Percentiles rank a stretch among this genome's conserved stretches.
Evolutionary conservation across 2,329 filamentous ascomycete genomes (phyloP).

Genomic region (Aschersonia sp.): DNA sequence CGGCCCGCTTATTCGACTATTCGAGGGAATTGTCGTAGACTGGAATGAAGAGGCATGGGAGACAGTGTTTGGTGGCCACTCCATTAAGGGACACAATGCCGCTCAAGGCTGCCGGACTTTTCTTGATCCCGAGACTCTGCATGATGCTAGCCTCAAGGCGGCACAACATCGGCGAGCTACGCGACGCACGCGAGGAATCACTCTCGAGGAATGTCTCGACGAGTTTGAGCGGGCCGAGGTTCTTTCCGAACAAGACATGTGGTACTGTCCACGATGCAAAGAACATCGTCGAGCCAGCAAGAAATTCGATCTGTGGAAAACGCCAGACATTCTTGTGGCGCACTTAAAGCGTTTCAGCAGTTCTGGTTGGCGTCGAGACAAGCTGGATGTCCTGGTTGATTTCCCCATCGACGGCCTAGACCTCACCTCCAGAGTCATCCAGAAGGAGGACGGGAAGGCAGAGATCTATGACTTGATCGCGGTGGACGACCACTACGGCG

Average conservation of each 20-base stretch:
- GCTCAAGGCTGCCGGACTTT: conserved; percentile 48
- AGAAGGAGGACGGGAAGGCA: conserved; percentile 67
- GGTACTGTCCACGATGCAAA: conserved; percentile 96
- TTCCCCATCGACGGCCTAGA: conserved; percentile 85
- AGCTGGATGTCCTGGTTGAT: conserved; percentile 80
- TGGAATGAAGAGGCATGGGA: conserved; percentile 64
- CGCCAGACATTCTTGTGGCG: conserved; percentile 85
- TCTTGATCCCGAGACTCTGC: conserved; percentile 32
- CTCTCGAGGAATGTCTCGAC: conserved; percentile 78
- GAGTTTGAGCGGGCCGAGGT: conserved; percentile 93
- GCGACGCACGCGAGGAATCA: conserved; percentile 48
- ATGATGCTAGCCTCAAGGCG: conserved; percentile 50
- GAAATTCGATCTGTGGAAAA: conserved; percentile 94
- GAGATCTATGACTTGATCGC: conserved; percentile 88
- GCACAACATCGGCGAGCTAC: conserved; percentile 49
- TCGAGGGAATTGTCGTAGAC: conserved; percentile 77
- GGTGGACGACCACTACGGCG: conserved; percentile 91
- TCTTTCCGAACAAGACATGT: conserved; percentile 87
- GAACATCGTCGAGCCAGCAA: conserved; percentile 86
- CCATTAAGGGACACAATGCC: conserved; percentile 17
- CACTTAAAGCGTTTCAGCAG: conserved; percentile 94
- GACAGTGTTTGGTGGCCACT: conserved; percentile 46
- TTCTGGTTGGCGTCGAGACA: conserved; percentile 68
- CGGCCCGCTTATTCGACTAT: conserved; percentile 58
- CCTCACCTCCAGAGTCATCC: conserved; percentile 62